Evolutionary conservation across 345 rosid species (phyloP).

Genomic region (Euclidium syriacum): DNA sequence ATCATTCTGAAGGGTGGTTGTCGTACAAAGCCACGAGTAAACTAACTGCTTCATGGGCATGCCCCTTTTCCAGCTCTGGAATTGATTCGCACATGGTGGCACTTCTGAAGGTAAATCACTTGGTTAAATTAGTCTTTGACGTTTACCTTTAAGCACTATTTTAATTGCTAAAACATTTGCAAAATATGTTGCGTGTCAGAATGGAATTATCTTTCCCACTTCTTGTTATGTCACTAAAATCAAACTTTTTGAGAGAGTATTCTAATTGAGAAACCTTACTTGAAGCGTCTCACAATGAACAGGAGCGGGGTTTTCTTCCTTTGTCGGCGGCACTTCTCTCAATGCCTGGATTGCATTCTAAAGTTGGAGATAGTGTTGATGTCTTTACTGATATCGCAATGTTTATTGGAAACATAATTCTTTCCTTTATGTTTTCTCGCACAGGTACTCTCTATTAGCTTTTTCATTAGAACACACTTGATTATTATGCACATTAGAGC

Average conservation of each 20-base stretch:
- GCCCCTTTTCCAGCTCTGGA: conserved; percentile 64
- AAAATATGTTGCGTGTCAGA: conserved; percentile 9
- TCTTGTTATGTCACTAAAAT: conserved; percentile 1
- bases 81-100: conserved; percentile 61
- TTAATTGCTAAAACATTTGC: conserved; percentile 8
- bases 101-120: conserved; percentile 62
- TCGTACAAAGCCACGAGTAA: conserved; percentile 71
- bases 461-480: background rate
- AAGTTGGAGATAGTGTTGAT: conserved; percentile 47
- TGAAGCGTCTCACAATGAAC: conserved; percentile 33
- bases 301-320: conserved; percentile 98
- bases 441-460: conserved; percentile 46
- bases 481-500: conserved; percentile 1
- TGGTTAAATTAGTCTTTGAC: conserved; percentile 12
- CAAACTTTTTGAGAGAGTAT: background rate
- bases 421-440: conserved; percentile 74
- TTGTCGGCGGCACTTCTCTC: conserved; percentile 92
- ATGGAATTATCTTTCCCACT: background rate
- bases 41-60: conserved; percentile 70
- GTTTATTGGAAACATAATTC: conserved; percentile 69
- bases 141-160: background rate
- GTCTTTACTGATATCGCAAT: conserved; percentile 55
- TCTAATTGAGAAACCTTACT: conserved; percentile 22
- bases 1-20: conserved; percentile 65
- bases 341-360: conserved; percentile 50